These are phyloP conservation scores for Erysimum pusillum DNA, from an alignment of 441 rosid species.

Conservation along the genomic window DNA sequence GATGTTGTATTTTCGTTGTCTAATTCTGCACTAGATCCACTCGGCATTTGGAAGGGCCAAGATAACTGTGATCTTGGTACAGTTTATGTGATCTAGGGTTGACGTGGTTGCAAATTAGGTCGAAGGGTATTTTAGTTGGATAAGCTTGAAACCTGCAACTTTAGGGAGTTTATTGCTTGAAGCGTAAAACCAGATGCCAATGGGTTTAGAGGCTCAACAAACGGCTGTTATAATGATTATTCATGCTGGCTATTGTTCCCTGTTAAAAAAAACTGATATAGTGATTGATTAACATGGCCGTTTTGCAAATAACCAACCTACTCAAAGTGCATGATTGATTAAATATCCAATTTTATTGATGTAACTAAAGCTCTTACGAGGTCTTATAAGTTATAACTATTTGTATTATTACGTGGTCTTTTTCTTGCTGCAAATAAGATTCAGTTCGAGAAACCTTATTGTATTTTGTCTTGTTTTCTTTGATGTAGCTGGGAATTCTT, in stretches of 20 bases:
- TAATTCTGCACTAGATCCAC: conserved; percentile 20
- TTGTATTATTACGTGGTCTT: conserved; percentile 11
- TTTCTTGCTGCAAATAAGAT: conserved; percentile 22
- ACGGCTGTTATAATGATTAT: conserved; percentile 16
- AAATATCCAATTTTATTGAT: not conserved
- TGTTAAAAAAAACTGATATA: conserved; percentile 17
- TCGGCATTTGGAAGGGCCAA: not conserved
- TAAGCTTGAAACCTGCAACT: conserved; percentile 29
- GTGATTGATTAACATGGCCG: conserved; percentile 9
- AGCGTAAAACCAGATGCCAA: conserved; percentile 24
- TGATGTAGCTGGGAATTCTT: conserved; percentile 70
- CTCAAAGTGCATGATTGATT: conserved; percentile 17
- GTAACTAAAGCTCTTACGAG: conserved; percentile 13
- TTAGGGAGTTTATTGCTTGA: conserved; percentile 28
- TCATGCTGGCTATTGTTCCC: conserved; percentile 30
- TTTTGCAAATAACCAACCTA: conserved; percentile 18
- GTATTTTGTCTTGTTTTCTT: conserved; percentile 13
- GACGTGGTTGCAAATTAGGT: conserved; percentile 23
- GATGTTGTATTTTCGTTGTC: conserved; percentile 23
- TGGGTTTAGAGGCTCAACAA: conserved; percentile 15
- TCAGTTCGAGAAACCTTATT: conserved; percentile 1
- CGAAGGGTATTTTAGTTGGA: conserved; percentile 20
- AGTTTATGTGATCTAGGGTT: conserved; percentile 26
- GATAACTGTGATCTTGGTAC: conserved; percentile 9
- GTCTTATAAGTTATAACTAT: conserved; percentile 19